Conservation (phyloP, 495 filamentous ascomycete genomes). For the Talaromyces nanjingensis region DNA sequence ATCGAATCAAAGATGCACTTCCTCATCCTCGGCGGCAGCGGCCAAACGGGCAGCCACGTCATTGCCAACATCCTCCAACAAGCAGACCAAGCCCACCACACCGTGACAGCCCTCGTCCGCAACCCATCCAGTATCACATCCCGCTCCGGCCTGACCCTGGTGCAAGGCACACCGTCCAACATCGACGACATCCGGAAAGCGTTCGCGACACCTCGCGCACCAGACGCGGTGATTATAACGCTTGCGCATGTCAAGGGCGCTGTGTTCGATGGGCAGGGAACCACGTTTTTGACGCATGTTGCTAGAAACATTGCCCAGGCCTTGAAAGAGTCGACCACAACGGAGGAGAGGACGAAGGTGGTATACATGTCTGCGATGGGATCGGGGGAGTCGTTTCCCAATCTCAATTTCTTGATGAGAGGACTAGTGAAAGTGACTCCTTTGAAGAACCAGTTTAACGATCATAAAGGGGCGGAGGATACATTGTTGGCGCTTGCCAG, state of each 20-base stretch:
- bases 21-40: slow-evolving; percentile 36
- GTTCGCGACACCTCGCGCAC: slow-evolving; percentile 23
- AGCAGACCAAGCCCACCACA: slow-evolving; percentile 28
- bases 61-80: slow-evolving; percentile 19
- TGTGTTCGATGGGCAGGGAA: slow-evolving; percentile 15
- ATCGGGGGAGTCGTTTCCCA: slow-evolving; percentile 22
- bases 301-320: slow-evolving; percentile 23
- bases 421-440: slow-evolving; percentile 23
- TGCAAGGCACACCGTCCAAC: slow-evolving; percentile 32
- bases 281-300: slow-evolving; percentile 19
- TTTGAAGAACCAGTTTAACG: slow-evolving; percentile 22
- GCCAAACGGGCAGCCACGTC: slow-evolving; percentile 34
- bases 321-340: slow-evolving; percentile 28
- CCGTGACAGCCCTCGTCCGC: slow-evolving; percentile 35
- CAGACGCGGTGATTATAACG: slow-evolving; percentile 29
- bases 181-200: slow-evolving; percentile 22
- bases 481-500: slow-evolving; percentile 16
- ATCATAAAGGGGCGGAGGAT: slow-evolving; percentile 28
- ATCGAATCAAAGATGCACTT: slow-evolving; percentile 26
- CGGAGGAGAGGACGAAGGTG: slow-evolving; percentile 16
- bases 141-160: slow-evolving; percentile 22
- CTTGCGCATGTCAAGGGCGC: slow-evolving; percentile 20
- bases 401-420: slow-evolving; percentile 26
- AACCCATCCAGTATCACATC: slow-evolving; percentile 21
- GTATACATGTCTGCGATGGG: slow-evolving; percentile 34